phyloP scores from a whole-genome alignment of 441 rosid species.

The Euphorbia corollata region DNA sequence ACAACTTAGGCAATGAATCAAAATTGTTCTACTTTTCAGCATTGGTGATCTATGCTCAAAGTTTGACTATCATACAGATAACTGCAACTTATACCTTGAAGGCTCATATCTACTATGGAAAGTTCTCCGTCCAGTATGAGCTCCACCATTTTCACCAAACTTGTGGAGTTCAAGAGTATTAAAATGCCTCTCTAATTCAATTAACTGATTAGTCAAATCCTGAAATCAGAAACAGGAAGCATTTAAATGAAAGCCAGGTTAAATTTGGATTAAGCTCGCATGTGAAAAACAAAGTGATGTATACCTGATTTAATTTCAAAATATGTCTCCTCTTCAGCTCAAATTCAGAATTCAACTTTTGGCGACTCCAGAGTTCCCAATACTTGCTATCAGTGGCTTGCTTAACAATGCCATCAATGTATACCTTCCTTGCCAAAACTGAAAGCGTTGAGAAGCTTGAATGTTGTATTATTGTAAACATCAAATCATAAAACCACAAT shows the following conservation, averaged over 20 bases:
- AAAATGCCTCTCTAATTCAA: conserved; percentile 85
- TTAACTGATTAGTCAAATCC: conserved; percentile 78
- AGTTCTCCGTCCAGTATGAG: conserved; percentile 37
- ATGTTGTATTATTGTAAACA: conserved; percentile 1
- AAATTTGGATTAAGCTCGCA: conserved; percentile 16
- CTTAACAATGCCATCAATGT: conserved; percentile 68
- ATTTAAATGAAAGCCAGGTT: conserved; percentile 15
- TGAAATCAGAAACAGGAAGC: conserved; percentile 29
- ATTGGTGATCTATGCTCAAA: not conserved
- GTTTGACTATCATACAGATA: not conserved
- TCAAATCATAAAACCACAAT: not conserved
- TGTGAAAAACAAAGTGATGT: conserved; percentile 16
- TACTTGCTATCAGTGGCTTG: conserved; percentile 78
- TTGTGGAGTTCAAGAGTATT: conserved; percentile 73
- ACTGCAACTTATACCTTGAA: conserved; percentile 45
- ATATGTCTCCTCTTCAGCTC: conserved; percentile 68
- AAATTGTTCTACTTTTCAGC: not conserved
- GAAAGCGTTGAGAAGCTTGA: conserved; percentile 25
- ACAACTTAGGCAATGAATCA: not conserved
- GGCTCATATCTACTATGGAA: conserved; percentile 45
- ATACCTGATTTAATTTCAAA: conserved; percentile 63
- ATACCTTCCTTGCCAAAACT: conserved; percentile 78
- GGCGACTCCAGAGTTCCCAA: conserved; percentile 89
- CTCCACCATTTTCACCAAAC: conserved; percentile 55
- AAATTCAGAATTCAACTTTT: conserved; percentile 72